Evolutionary conservation across 768 basidiomycete genomes (phyloP).

Genomic region (Pleurotus ostreatus): DNA sequence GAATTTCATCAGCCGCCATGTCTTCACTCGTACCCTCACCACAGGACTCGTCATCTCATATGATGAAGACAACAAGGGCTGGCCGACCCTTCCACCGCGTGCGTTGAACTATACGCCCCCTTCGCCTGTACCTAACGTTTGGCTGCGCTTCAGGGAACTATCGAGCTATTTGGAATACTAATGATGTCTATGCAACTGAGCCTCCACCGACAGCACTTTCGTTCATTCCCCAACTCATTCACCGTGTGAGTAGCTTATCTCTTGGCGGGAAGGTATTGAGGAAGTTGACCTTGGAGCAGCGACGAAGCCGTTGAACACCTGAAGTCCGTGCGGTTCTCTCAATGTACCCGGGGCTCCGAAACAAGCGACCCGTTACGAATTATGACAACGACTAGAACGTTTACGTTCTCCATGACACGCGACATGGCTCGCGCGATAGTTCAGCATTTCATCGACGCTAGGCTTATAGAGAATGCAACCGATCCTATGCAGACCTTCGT

Average conservation of each 20-base stretch:
- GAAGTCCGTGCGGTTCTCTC: slow-evolving; percentile 7
- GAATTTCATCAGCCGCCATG: slow-evolving; percentile 33
- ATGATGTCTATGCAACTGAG: slow-evolving; percentile 88
- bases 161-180: slow-evolving; percentile 96
- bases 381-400: slow-evolving; percentile 6
- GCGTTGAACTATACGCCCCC: slow-evolving; percentile 15
- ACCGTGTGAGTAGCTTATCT: slow-evolving; percentile 67
- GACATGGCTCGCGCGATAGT: slow-evolving; percentile 8
- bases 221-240: slow-evolving; percentile 91
- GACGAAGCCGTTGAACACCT: slow-evolving; percentile 6
- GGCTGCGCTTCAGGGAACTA: slow-evolving; percentile 73
- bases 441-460: slow-evolving; percentile 67
- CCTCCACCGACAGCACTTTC: slow-evolving; percentile 95
- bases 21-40: slow-evolving; percentile 32
- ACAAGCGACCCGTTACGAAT: slow-evolving; percentile 7
- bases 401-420: slow-evolving; percentile 8
- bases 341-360: slow-evolving; percentile 6
- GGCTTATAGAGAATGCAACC: slow-evolving; percentile 61
- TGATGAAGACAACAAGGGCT: slow-evolving; percentile 99
- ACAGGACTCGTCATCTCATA: slow-evolving; percentile 65
- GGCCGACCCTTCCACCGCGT: slow-evolving; percentile 94
- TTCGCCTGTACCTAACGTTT: slow-evolving; percentile 4
- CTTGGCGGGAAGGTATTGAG: slow-evolving; percentile 12
- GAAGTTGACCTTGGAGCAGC: neutral
- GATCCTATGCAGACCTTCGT: slow-evolving; percentile 52